Conservation (phyloP, 2,329 filamentous ascomycete species). For the Botrytis deweyae region DNA sequence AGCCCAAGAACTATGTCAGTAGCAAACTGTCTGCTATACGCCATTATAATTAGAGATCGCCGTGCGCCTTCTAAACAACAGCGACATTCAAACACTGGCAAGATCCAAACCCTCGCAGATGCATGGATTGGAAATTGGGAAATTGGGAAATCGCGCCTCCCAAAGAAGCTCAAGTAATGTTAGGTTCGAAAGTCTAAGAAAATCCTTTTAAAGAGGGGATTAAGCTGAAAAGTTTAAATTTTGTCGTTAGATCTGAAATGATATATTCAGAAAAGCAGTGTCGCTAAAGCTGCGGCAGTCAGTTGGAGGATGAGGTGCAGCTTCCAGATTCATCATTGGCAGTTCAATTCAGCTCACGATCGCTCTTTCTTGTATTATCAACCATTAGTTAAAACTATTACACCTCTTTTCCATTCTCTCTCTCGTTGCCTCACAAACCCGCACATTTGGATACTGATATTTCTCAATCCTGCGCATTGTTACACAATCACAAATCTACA, state of each 20-base stretch:
- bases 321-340: not conserved
- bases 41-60: not conserved
- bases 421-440: not conserved
- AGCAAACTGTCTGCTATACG: not conserved
- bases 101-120: not conserved
- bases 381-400: not conserved
- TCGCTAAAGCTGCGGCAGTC: not conserved
- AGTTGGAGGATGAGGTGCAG: not conserved
- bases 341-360: not conserved
- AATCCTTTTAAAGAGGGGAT: not conserved
- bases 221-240: not conserved
- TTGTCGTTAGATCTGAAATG: no score
- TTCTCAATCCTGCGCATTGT: constrained; percentile 5
- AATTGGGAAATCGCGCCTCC: not conserved
- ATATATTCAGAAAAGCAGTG: not conserved
- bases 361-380: not conserved
- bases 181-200: not conserved
- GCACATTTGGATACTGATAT: constrained; percentile 13
- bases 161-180: not conserved
- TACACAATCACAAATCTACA: constrained; percentile 4
- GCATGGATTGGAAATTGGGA: not conserved
- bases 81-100: not conserved
- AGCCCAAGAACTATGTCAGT: not conserved
- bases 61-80: not conserved
- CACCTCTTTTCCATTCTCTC: not conserved